Percentiles rank a stretch among this genome's conserved stretches.
Conservation (phyloP, 371 early-diverging fungal genomes). For the Vairimorpha necatrix region DNA sequence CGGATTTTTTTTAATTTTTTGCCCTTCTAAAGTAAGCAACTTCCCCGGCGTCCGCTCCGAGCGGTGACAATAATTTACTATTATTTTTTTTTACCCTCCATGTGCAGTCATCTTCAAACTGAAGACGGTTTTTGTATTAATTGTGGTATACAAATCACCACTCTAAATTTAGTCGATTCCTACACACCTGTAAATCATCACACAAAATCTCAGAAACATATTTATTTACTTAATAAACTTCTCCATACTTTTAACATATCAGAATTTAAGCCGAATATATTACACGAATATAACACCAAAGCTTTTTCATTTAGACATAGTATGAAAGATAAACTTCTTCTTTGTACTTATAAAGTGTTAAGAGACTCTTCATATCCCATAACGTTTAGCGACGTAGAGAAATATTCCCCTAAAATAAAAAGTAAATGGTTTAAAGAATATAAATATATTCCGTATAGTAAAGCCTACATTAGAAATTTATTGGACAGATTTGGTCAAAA, state of each 20-base stretch:
- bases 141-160: background rate
- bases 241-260: background rate
- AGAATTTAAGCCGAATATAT: background rate
- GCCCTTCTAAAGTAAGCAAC: too few relatives aligned
- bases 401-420: background rate
- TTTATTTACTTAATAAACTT: background rate
- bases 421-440: conserved; percentile 13
- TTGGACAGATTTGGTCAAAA: background rate
- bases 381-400: background rate
- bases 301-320: background rate
- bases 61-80: too few relatives aligned
- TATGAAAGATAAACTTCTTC: background rate
- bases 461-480: background rate
- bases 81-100: background rate
- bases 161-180: background rate
- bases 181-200: background rate
- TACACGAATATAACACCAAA: background rate
- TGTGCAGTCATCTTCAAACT: background rate
- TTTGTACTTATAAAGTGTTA: background rate
- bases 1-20: too few relatives aligned
- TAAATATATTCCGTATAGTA: background rate
- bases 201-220: background rate
- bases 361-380: background rate
- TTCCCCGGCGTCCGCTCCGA: too few relatives aligned
- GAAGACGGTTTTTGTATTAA: background rate